phyloP scores from a whole-genome alignment of 306 rosid genomes.

The Oemleria cerasiformis region DNA sequence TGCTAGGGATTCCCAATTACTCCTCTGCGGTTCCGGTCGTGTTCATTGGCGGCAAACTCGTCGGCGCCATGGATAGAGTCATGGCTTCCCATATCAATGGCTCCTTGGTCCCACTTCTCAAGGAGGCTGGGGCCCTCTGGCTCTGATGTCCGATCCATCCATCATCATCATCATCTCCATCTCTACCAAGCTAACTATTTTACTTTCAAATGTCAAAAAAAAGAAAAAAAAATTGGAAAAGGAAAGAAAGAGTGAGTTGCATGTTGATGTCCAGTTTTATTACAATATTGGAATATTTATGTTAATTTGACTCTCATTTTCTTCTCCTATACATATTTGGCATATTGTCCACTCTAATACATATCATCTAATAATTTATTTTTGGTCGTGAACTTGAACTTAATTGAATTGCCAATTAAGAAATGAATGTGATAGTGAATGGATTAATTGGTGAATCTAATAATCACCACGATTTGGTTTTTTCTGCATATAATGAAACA shows the following conservation, averaged over 20 bases:
- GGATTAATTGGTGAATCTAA: too few relatives aligned
- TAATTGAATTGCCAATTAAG: too few relatives aligned
- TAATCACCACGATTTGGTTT: neutral
- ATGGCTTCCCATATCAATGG: constrained; percentile 95
- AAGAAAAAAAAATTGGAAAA: neutral
- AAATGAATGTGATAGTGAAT: too few relatives aligned
- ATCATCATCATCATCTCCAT: neutral
- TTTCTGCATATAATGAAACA: too few relatives aligned
- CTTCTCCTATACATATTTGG: neutral
- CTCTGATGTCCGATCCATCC: constrained; percentile 30
- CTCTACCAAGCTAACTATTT: too few relatives aligned
- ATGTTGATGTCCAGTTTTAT: neutral
- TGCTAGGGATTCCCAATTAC: constrained; percentile 37
- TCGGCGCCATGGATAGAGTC: constrained; percentile 88
- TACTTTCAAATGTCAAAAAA: neutral
- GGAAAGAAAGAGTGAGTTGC: neutral
- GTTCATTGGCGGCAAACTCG: constrained; percentile 78
- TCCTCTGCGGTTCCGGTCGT: constrained; percentile 70
- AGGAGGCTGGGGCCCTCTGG: constrained; percentile 97
- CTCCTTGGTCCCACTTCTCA: constrained; percentile 84
- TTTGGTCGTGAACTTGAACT: too few relatives aligned
- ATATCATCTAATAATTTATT: too few relatives aligned
- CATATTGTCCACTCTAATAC: neutral
- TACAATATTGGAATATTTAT: neutral
- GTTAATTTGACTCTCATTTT: neutral